Evolutionary conservation across 495 filamentous ascomycete genomes (phyloP), one percentile per base, ranked within the genome.

Genomic region (Hypoxylon crocopeplum): DNA sequence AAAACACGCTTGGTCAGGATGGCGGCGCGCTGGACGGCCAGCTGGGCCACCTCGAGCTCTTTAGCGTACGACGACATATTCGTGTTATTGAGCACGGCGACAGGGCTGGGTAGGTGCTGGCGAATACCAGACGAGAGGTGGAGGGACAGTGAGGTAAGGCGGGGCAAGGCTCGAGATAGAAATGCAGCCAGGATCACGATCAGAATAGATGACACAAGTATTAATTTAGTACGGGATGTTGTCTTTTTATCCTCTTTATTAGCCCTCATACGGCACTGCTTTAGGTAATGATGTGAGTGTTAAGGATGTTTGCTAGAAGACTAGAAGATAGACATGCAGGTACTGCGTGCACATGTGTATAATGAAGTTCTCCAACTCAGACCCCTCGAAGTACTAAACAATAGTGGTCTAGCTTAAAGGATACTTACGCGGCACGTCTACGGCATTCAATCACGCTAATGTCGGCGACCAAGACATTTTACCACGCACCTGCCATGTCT

Each of bases 1-100:
- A 95, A 98, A 73, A 98, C 93, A 59, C 85, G 86, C 79, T 96
- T 92, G 48, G 94, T 98, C 53, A 98, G 86, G 59, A 93, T 77
- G 21, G 86, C 80, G 15, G 94, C 94, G 49, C 95, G 86, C 75
- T 96, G 92, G 40, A 98, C 92, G 52, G 95, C 92, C 17, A 98
- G 86, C 72, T 92, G 87, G 57, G 94, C 93, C 45, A 95, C 83
- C 63, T 87, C 80, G 58, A 93, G 87, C 78, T 98, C 93, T 56
- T 87, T 84, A 55, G 83, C 77, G 80, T 96, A 97, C 64, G 77
- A 69, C 49, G 61, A 63, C 70, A 76, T 76, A 32, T 46, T 65
- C 29, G 41, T 21, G 20, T 20, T 30, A 34, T n/a, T 34, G 5
- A 3, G 5, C 3, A 12, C 12, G 32, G 32, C 13, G 32, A 12